phyloP scores from a whole-genome alignment of 306 rosid species.

The Trifolium fragiferum region DNA sequence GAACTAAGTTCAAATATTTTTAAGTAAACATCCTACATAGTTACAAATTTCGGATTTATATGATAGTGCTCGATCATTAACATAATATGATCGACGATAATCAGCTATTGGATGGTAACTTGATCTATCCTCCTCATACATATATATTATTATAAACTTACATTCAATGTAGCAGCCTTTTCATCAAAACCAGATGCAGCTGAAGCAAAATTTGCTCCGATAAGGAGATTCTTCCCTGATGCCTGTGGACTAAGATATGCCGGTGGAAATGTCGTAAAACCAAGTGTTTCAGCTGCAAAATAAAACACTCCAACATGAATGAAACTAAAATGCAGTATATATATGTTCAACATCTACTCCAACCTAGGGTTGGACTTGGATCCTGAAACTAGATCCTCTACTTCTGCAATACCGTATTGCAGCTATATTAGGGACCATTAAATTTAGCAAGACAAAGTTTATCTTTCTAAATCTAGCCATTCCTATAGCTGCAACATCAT shows the following conservation, averaged over 20 bases:
- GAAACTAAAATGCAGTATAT: slow-evolving; percentile 38
- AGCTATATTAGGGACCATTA: background rate
- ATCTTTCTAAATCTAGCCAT: background rate
- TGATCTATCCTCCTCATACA: too few relatives aligned
- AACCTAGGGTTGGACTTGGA: background rate
- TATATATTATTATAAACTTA: slow-evolving; percentile 35
- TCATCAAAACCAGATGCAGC: slow-evolving; percentile 98
- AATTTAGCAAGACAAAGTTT: background rate
- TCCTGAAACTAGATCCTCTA: background rate
- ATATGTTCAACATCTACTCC: background rate
- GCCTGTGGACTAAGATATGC: slow-evolving; percentile 96
- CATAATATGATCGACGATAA: too few relatives aligned
- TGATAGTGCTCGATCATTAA: too few relatives aligned
- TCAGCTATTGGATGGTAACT: too few relatives aligned
- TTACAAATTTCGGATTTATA: too few relatives aligned
- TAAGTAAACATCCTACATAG: too few relatives aligned
- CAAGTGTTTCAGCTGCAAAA: slow-evolving; percentile 76
- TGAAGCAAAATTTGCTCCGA: slow-evolving; percentile 95
- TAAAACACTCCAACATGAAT: slow-evolving; percentile 29
- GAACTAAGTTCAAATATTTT: background rate
- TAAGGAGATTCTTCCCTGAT: slow-evolving; percentile 87
- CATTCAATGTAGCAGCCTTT: slow-evolving; percentile 70
- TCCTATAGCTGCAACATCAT: background rate
- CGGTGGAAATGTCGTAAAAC: slow-evolving; percentile 72
- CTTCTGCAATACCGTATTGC: background rate